Evolutionary conservation across 805 yeast genomes (phyloP).

Genomic region (Pichia ethanolica): DNA sequence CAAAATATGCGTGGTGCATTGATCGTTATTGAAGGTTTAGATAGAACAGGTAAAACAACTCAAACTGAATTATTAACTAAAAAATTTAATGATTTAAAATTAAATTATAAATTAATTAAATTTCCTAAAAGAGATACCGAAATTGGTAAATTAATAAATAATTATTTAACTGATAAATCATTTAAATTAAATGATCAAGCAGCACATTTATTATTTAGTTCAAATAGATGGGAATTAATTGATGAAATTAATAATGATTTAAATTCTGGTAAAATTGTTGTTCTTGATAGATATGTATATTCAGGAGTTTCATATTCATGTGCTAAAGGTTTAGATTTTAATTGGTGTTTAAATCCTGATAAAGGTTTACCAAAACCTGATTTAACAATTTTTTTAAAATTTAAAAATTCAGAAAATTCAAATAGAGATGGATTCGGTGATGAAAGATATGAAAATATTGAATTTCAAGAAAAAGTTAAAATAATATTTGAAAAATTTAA

Average conservation of each 20-base stretch:
- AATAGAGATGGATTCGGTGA: conserved; percentile 79
- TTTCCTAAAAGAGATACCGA: conserved; percentile 85
- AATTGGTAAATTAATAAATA: conserved; percentile 72
- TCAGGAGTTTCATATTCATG: conserved; percentile 91
- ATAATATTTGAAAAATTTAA: conserved; percentile 43
- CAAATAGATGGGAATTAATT: conserved; percentile 88
- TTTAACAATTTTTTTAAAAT: conserved; percentile 65
- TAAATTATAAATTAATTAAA: conserved; percentile 47
- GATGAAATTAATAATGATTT: conserved; percentile 39
- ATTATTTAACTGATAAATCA: conserved; percentile 49
- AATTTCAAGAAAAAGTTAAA: conserved; percentile 70
- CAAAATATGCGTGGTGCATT: conserved; percentile 50
- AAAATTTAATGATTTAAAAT: conserved; percentile 20
- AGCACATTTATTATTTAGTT: conserved; percentile 81
- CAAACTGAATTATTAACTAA: conserved; percentile 47
- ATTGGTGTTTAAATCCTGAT: conserved; percentile 83
- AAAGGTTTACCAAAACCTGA: conserved; percentile 84
- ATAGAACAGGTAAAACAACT: conserved; percentile 90
- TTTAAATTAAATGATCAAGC: conserved; percentile 63
- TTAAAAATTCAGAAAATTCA: conserved; percentile 39
- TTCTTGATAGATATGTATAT: conserved; percentile 82
- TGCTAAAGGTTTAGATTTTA: conserved; percentile 66
- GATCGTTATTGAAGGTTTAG: conserved; percentile 86
- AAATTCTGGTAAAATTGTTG: conserved; percentile 43
- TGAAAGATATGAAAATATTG: conserved; percentile 78